Base-by-base conservation (phyloP, 441 rosid species). In the Croton setiger region DNA sequence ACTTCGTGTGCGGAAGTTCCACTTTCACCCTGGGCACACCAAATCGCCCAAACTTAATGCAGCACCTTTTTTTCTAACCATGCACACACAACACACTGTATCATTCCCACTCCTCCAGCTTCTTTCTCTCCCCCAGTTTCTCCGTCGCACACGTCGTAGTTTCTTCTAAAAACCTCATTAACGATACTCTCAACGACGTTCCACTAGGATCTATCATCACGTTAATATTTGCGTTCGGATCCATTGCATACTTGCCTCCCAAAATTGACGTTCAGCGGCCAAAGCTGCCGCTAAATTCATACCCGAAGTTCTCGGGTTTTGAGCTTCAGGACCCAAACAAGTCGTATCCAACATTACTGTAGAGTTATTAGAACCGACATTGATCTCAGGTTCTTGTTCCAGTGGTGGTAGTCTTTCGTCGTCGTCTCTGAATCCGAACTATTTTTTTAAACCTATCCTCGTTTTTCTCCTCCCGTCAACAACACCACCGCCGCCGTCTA, bases 21-120 rank as follows among this genome's bases (percentile, higher is more conserved):
- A n/a, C n/a, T n/a, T n/a, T n/a, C n/a, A n/a, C n/a, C n/a, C n/a
- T n/a, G n/a, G n/a, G n/a, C n/a, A n/a, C n/a, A n/a, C n/a, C n/a
- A n/a, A n/a, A n/a, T n/a, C n/a, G n/a, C n/a, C n/a, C n/a, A n/a
- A n/a, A n/a, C n/a, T n/a, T n/a, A 93, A 91, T 51, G 98, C 98
- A 27, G 98, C 91, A 0, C 94, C 96, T 65, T 89, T 91, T 72
- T 80, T 84, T 76, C 90, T 84, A 54, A 76, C 90, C 96, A 91
- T 86, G 84, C 98, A 93, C 86, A 93, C 98, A 89, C 98, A 93
- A 72, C 98, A 93, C 88, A 85, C 70, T 20, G 74, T 41, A 76
- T 88, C 98, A 69, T 36, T 71, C 10, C 84, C 85, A n/a, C n/a
- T 37, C 70, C 61, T 27, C 31, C 31, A 27, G 31, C 41, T 43